Conservation (phyloP, 768 basidiomycete species). For the Boletus patriciae region DNA sequence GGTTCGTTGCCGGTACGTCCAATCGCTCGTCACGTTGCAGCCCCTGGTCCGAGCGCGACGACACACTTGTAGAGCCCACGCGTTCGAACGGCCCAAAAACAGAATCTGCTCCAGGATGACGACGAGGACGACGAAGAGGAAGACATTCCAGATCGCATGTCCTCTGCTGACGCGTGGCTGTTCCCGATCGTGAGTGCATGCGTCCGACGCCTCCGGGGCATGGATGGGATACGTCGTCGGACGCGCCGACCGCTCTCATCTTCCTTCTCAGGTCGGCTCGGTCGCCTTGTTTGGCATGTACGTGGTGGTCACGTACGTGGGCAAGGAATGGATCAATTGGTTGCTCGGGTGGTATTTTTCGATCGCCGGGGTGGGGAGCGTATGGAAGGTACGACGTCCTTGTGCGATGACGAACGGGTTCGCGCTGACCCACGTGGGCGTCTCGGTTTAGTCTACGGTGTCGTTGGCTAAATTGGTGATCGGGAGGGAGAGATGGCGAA, state of each 20-base stretch:
- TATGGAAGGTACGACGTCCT: slow-evolving; percentile 53
- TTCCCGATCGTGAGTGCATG: slow-evolving; percentile 64
- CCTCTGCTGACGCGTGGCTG: slow-evolving; percentile 68
- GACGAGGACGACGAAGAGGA: slow-evolving; percentile 56
- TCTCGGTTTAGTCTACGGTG: slow-evolving; percentile 44
- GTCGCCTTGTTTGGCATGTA: slow-evolving; percentile 68
- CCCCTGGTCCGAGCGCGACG: background rate
- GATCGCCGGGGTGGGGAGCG: slow-evolving; percentile 59
- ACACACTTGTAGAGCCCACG: slow-evolving; percentile 8
- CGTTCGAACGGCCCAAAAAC: background rate
- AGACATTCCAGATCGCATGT: slow-evolving; percentile 56
- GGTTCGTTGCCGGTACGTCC: slow-evolving; percentile 63
- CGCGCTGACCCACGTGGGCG: background rate
- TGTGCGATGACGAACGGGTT: background rate
- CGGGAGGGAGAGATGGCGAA: slow-evolving; percentile 57
- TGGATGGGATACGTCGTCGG: too few species aligned
- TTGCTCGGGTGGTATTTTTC: slow-evolving; percentile 76
- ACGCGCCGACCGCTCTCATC: too few species aligned
- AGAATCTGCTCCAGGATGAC: slow-evolving; percentile 38
- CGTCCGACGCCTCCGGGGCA: background rate
- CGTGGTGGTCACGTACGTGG: slow-evolving; percentile 68
- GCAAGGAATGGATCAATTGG: slow-evolving; percentile 81
- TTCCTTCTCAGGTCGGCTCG: slow-evolving; percentile 58
- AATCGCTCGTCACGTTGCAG: background rate
- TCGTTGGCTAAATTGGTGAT: slow-evolving; percentile 49